phyloP scores from a whole-genome alignment of 805 yeast genomes.

The Cephaloascus albidus region DNA sequence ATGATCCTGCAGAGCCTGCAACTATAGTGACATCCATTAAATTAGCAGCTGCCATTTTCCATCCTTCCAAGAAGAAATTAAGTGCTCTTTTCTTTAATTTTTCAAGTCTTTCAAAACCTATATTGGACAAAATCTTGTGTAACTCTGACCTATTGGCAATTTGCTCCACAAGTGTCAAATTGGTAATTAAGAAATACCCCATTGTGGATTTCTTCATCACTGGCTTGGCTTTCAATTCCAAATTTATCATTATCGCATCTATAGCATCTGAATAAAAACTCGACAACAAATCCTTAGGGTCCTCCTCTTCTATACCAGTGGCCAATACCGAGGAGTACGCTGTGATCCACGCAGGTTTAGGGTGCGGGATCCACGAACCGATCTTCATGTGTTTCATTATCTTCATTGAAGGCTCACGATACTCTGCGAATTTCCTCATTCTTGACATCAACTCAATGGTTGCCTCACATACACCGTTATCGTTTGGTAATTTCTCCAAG shows the following conservation, averaged over 20 bases:
- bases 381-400: constrained; percentile 44
- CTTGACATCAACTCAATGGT: constrained; percentile 67
- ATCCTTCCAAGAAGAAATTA: constrained; percentile 61
- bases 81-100: constrained; percentile 66
- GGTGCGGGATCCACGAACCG: constrained; percentile 61
- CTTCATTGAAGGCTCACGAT: constrained; percentile 37
- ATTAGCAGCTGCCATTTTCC: constrained; percentile 73
- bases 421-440: constrained; percentile 56
- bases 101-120: constrained; percentile 56
- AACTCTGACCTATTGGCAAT: constrained; percentile 54
- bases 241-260: constrained; percentile 57
- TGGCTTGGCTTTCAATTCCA: constrained; percentile 51
- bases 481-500: constrained; percentile 45
- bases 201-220: constrained; percentile 34
- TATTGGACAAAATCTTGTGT: constrained; percentile 41
- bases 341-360: constrained; percentile 44
- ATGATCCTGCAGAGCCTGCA: constrained; percentile 34
- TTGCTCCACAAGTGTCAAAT: constrained; percentile 67
- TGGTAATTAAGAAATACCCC: constrained; percentile 67
- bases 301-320: constrained; percentile 25
- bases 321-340: constrained; percentile 40
- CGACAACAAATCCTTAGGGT: constrained; percentile 45
- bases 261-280: constrained; percentile 69
- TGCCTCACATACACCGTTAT: constrained; percentile 61
- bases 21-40: constrained; percentile 76